Evolutionary conservation across 83 land plant species (phyloP), one percentile per base, ranked within the genome.

Genomic region (Thuja plicata): DNA sequence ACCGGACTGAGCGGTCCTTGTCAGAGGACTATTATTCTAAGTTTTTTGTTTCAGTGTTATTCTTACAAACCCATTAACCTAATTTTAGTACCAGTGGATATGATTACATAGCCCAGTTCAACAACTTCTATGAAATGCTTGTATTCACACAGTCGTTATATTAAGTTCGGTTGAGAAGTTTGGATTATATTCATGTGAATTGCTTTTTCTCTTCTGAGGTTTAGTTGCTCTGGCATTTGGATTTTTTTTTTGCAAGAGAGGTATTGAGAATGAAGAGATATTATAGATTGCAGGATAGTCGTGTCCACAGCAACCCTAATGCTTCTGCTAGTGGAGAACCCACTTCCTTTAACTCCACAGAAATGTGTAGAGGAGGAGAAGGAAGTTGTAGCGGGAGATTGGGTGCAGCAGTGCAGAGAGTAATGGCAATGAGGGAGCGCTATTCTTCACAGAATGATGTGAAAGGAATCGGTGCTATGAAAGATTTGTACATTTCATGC

Each of bases 321-420:
- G 43, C 3, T 77, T 3, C 21, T 10, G 2, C 43, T 77, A 12
- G 21, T 13, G 35, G 19, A 10, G 1, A 41, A 60, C 43, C 38
- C 80, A 77, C 41, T 16, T 35, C 19, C 13, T 77, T 15, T 0
- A 10, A 35, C 3, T 11, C 16, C 11, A 77, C 24, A 77, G 35
- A 37, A 11, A 34, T 34, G 80, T 73, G 0, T 32, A 27, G 40
- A 3, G 80, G 19, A 9, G 13, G 40, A 48, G 86, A 27, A 50
- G 60, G 60, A 52, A 52, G 86, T 52, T 5, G 10, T 34, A 84
- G 62, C 5, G 86, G 62, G 21, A 84, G 86, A 35, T 52, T 84
- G 60, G 62, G 86, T 21, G 60, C 86, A 16, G 62, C 86, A 50
- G 62, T 84, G 62, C 86, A 84, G 60, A 84, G 86, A 84, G 86